Evolutionary conservation across 805 yeast genomes (phyloP), one percentile per base, ranked within the genome.

Genomic region (Sugiyamaella smithiae): DNA sequence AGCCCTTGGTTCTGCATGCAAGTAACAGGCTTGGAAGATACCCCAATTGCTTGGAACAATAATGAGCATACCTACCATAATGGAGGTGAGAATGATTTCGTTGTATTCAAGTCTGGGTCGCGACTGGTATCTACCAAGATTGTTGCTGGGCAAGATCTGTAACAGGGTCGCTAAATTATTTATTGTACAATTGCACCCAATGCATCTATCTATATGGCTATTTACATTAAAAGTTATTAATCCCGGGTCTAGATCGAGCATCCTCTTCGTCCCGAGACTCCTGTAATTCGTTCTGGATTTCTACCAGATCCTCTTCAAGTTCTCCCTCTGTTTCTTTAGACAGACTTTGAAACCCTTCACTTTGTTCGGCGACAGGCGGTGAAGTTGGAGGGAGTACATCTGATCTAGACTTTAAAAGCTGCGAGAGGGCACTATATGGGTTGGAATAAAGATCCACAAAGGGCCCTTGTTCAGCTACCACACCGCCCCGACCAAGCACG

Each of bases 401-500:
- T 19, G 52, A 50, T 20, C 56, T 45, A 17, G 54, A 35, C 51
- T 4, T 50, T 16, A 60, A 53, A 23, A 57, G 54, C 29, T 51
- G 64, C 51, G 76, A 74, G 50, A 78, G 67, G 44, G 70, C 73
- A 59, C 79, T 73, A 26, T 62, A 49, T 4, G 73, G 74, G 53
- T 78, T 62, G 5, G 67, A 61, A 46, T 75, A 73, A 49, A 87
- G 71, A 22, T 71, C 76, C 7, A 68, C 69, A 62, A 80, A 87
- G 7, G 70, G 53, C 12, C 90, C 93, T 36, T 81, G 77, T 64
- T 85, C 95, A 7, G 80, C 85, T 45, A 88, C 90, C 41, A 72
- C 74, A 3, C 96, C 95, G 31, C 83, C 79, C 28, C 76, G 73
- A 16, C 83, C 85, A 43, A 91, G 70, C 2, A 91, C 97, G 45